A percentile compares a stretch with the other conserved stretches of the same genome.
phyloP scores from a whole-genome alignment of 768 basidiomycete species.

The Tricholoma saponaceum region DNA sequence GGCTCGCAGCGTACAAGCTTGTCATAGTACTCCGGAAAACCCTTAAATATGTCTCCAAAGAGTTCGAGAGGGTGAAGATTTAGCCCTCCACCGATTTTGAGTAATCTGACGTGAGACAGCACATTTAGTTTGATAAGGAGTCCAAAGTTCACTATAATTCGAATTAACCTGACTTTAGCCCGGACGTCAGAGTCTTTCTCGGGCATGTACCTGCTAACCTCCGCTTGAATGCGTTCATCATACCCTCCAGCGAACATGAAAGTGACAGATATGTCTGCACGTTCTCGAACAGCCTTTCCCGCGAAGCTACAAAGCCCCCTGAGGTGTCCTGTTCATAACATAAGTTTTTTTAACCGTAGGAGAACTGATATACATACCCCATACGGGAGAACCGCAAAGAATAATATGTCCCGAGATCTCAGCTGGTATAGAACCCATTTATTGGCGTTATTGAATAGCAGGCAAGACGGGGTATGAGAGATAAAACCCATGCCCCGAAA shows the following conservation, averaged over 20 bases:
- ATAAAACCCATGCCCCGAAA: too few relatives aligned
- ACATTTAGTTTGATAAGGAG: background rate
- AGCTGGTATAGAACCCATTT: too few relatives aligned
- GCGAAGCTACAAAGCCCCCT: constrained; percentile 12
- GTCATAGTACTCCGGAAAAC: background rate
- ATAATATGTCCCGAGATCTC: too few relatives aligned
- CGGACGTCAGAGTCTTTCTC: background rate
- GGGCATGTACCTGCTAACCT: constrained; percentile 7
- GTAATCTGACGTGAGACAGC: background rate
- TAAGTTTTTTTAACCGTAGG: too few relatives aligned
- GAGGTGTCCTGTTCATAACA: constrained; percentile 13
- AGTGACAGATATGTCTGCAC: constrained; percentile 5
- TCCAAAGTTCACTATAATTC: background rate
- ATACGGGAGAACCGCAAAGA: too few relatives aligned
- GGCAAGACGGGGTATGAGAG: too few relatives aligned
- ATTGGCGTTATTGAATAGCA: too few relatives aligned
- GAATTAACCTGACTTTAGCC: background rate
- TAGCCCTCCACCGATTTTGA: background rate
- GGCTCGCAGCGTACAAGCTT: background rate
- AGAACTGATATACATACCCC: too few relatives aligned
- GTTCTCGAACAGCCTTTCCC: constrained; percentile 8
- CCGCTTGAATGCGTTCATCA: constrained; percentile 2
- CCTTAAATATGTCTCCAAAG: too few relatives aligned
- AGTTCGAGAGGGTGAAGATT: background rate
- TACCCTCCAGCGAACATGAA: constrained; percentile 1